Evolutionary conservation across 331 rosid species (phyloP), one percentile per base, ranked within the genome.

Genomic region (Saraca asoca): DNA sequence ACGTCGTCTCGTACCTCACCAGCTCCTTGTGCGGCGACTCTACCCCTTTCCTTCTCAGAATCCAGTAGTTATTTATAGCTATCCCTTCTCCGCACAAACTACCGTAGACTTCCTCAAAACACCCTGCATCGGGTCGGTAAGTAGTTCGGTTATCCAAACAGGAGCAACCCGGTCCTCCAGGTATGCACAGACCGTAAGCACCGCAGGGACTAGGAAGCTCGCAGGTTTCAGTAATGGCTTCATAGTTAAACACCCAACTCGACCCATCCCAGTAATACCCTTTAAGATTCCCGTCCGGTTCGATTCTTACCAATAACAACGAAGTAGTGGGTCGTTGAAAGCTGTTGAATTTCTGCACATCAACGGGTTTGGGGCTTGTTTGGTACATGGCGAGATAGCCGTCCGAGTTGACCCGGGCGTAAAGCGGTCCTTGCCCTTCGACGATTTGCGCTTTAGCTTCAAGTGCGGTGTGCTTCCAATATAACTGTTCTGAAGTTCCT

Each of bases 301-400:
- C 96, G 15, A 90, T 20, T 45, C 88, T 82, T 53, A 93, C 12
- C 16, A 70, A 29, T 16, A 85, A 72, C 58, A 90, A 79, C 37
- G 94, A 85, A 8, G 64, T 62, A 43, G 45, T 20, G 0, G 63
- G 38, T 4, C 78, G 79, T 44, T 84, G 90, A 12, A 80, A 93
- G 61, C 70, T 90, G 65, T 68, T 75, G 68, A 93, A 90, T 6
- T 88, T 72, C 52, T 79, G 78, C 15, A 93, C 70, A 58, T 93
- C 98, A 2, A 83, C 83, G 2, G 93, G 91, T 15, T 48, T 18
- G 24, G 53, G 58, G 29, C 87, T 71, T 0, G 83, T 82, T 68
- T 93, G 98, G 79, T 93, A 93, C 91, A 90, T 82, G 8, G 80
- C 95, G 12, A 90, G 73, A 54, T 81, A 93, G 12, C 98, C 90